Percentiles rank a stretch among this genome's conserved stretches.
These are phyloP conservation scores for Penicillium griseofulvum DNA, from an alignment of 2,329 filamentous ascomycete species.

Conservation along the genomic window DNA sequence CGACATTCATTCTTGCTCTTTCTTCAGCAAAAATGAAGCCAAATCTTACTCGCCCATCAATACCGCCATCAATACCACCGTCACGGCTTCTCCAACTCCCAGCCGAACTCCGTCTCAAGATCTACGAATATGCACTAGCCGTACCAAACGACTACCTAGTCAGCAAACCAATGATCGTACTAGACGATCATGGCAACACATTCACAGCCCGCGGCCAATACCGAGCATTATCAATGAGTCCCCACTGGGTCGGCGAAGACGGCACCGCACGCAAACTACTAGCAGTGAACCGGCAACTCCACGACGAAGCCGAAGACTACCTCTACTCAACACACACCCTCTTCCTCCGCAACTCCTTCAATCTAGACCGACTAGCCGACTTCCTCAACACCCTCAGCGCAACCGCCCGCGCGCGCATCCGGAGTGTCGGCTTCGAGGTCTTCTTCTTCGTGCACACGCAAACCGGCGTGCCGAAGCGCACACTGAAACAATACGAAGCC, in stretches of 20 bases:
- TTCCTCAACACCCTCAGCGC: conserved; percentile 36
- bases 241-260: conserved; percentile 34
- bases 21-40: neutral
- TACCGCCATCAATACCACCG: neutral
- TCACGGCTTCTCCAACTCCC: conserved; percentile 29
- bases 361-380: conserved; percentile 28
- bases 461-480: conserved; percentile 34
- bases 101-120: conserved; percentile 33
- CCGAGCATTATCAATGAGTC: conserved; percentile 33
- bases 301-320: conserved; percentile 35
- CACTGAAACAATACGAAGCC: conserved; percentile 30
- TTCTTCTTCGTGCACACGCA: conserved; percentile 39
- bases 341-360: conserved; percentile 37
- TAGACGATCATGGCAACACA: conserved; percentile 32
- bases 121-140: conserved; percentile 34
- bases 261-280: conserved; percentile 32
- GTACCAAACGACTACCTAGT: conserved; percentile 32
- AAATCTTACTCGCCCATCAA: neutral
- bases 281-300: conserved; percentile 34
- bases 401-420: conserved; percentile 31
- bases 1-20: neutral
- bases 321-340: conserved; percentile 37
- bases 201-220: conserved; percentile 34
- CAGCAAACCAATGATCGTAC: conserved; percentile 33
- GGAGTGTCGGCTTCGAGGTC: conserved; percentile 37